Conservation (phyloP, 2,329 filamentous ascomycete species). For the Fusarium sp. region DNA sequence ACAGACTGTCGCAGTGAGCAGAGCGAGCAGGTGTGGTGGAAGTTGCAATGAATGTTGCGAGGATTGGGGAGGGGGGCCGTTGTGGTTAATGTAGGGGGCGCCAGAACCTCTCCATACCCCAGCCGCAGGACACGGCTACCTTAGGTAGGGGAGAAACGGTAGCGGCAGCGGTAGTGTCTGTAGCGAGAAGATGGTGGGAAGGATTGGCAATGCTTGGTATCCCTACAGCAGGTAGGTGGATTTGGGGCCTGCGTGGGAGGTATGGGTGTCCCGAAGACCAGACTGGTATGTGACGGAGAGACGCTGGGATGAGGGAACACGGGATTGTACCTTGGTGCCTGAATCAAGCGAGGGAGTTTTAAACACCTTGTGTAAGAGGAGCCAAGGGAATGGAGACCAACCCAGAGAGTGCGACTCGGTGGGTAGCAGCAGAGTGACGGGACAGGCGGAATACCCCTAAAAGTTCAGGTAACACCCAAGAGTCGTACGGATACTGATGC, state of each 20-base stretch:
- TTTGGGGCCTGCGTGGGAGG: constrained; percentile 19
- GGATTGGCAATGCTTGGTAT: constrained; percentile 19
- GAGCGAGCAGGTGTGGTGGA: constrained; percentile 33
- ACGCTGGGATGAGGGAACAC: constrained; percentile 20
- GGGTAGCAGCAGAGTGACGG: constrained; percentile 12
- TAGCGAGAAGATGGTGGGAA: constrained; percentile 29
- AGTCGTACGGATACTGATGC: neutral
- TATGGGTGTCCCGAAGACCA: constrained; percentile 26
- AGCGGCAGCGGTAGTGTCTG: constrained; percentile 33
- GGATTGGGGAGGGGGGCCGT: constrained; percentile 24
- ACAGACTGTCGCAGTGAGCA: constrained; percentile 32
- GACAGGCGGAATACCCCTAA: constrained; percentile 18
- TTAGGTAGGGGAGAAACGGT: constrained; percentile 30
- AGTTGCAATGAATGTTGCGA: constrained; percentile 41
- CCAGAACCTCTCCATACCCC: constrained; percentile 20
- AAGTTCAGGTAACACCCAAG: constrained; percentile 1
- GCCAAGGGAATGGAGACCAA: constrained; percentile 7
- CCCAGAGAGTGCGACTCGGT: constrained; percentile 12
- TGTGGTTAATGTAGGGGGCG: constrained; percentile 40
- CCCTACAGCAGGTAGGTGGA: neutral
- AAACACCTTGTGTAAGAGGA: constrained; percentile 29
- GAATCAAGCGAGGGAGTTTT: constrained; percentile 28
- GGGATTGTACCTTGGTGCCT: constrained; percentile 30
- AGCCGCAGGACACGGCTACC: constrained; percentile 9
- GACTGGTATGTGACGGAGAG: constrained; percentile 35